These are phyloP conservation scores for Atkinsonella hypoxylon DNA, from an alignment of 2,329 filamentous ascomycete genomes.

Conservation along the genomic window DNA sequence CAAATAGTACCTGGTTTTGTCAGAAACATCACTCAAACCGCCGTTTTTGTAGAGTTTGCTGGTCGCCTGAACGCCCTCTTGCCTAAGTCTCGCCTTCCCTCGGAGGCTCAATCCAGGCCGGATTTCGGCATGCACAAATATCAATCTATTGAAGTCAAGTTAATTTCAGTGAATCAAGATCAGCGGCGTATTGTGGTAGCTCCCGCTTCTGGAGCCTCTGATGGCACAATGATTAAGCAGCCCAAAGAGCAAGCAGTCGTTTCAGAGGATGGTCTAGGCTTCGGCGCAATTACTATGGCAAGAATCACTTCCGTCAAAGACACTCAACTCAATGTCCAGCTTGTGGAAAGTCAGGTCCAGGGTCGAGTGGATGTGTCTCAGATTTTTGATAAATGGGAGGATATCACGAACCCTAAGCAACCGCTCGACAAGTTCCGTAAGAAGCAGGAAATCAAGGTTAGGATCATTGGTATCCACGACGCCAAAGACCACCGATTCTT, in stretches of 20 bases:
- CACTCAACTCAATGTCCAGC: constrained; percentile 82
- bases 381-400: constrained; percentile 76
- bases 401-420: constrained; percentile 70
- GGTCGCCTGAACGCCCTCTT: constrained; percentile 66
- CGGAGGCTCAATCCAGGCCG: constrained; percentile 53
- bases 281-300: constrained; percentile 65
- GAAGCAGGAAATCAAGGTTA: constrained; percentile 61
- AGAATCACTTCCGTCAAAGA: constrained; percentile 75
- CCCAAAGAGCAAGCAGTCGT: constrained; percentile 18
- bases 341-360: constrained; percentile 62
- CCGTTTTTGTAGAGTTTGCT: constrained; percentile 81
- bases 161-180: constrained; percentile 60
- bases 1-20: constrained; percentile 66
- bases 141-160: constrained; percentile 62
- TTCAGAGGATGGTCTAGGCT: constrained; percentile 56
- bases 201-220: constrained; percentile 34
- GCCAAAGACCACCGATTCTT: constrained; percentile 83
- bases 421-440: constrained; percentile 63
- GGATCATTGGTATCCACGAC: constrained; percentile 78
- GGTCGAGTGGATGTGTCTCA: constrained; percentile 92
- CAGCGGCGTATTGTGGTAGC: constrained; percentile 54
- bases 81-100: constrained; percentile 64
- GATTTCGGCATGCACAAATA: constrained; percentile 70
- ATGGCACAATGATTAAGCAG: constrained; percentile 30
- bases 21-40: constrained; percentile 68